Conservation (phyloP, 805 yeast genomes). For the Brettanomyces sp. region DNA sequence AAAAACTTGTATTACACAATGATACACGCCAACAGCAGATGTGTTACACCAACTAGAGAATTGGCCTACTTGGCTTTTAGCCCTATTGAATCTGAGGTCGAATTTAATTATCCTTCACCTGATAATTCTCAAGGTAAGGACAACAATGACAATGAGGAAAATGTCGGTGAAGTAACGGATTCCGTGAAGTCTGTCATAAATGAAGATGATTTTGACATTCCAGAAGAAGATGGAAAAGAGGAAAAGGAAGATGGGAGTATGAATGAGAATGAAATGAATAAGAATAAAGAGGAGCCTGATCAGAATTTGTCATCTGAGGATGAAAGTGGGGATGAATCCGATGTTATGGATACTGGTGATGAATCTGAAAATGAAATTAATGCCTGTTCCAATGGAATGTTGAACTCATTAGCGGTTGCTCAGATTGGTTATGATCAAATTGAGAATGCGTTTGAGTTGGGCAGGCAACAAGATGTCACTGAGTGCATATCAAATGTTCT, state of each 20-base stretch:
- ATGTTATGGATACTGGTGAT: background rate
- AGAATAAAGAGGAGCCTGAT: background rate
- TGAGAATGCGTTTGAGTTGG: slow-evolving; percentile 67
- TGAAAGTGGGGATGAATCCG: background rate
- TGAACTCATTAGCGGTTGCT: slow-evolving; percentile 24
- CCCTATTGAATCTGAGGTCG: slow-evolving; percentile 59
- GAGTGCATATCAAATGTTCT: slow-evolving; percentile 94
- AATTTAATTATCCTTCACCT: slow-evolving; percentile 30
- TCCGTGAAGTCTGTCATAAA: background rate
- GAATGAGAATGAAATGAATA: background rate
- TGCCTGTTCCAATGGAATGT: slow-evolving; percentile 8
- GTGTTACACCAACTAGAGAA: slow-evolving; percentile 75
- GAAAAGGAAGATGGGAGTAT: background rate
- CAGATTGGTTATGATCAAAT: slow-evolving; percentile 51
- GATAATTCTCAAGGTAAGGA: background rate
- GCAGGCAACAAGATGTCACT: slow-evolving; percentile 95
- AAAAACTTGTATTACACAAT: slow-evolving; percentile 60
- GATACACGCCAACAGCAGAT: slow-evolving; percentile 51
- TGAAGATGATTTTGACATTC: slow-evolving; percentile 1
- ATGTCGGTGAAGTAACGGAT: background rate
- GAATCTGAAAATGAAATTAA: background rate
- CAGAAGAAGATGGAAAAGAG: background rate
- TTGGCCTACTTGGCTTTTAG: slow-evolving; percentile 82
- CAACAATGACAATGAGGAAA: background rate
- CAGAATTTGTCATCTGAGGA: slow-evolving; percentile 3